A percentile compares a stretch with the other conserved stretches of the same genome.
These are phyloP conservation scores for Aspergillus nidulans DNA, from an alignment of 495 filamentous ascomycete species.

Conservation along the genomic window DNA sequence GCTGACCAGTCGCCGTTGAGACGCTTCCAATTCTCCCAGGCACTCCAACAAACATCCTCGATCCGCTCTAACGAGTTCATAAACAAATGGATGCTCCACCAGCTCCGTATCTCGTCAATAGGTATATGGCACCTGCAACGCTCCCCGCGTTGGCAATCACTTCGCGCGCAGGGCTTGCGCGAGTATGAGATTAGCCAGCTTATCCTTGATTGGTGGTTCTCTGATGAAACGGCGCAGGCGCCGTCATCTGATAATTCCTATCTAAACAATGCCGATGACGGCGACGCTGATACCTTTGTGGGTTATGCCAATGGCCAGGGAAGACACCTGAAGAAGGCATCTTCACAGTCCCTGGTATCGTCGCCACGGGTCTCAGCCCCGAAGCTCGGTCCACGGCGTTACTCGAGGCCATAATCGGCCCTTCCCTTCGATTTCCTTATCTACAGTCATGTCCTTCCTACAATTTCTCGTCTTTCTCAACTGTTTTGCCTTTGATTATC, in stretches of 20 bases:
- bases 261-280: neutral
- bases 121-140: slow-evolving; percentile 26
- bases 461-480: too few species aligned
- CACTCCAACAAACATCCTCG: neutral
- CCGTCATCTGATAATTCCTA: neutral
- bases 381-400: neutral
- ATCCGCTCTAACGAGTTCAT: slow-evolving; percentile 19
- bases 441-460: too few species aligned
- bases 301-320: neutral
- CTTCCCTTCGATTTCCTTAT: neutral
- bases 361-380: neutral
- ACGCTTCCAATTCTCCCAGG: slow-evolving; percentile 15
- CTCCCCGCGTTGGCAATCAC: slow-evolving; percentile 14
- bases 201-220: slow-evolving; percentile 24
- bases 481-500: too few species aligned
- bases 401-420: neutral
- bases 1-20: slow-evolving; percentile 7
- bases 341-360: neutral
- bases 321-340: neutral
- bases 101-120: slow-evolving; percentile 25
- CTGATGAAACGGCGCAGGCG: slow-evolving; percentile 15
- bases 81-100: slow-evolving; percentile 31
- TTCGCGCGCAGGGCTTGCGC: slow-evolving; percentile 19
- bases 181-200: slow-evolving; percentile 23
- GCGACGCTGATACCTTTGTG: neutral